Conservation (phyloP, 805 yeast species). For the Tetrapisispora namnaoensis region DNA sequence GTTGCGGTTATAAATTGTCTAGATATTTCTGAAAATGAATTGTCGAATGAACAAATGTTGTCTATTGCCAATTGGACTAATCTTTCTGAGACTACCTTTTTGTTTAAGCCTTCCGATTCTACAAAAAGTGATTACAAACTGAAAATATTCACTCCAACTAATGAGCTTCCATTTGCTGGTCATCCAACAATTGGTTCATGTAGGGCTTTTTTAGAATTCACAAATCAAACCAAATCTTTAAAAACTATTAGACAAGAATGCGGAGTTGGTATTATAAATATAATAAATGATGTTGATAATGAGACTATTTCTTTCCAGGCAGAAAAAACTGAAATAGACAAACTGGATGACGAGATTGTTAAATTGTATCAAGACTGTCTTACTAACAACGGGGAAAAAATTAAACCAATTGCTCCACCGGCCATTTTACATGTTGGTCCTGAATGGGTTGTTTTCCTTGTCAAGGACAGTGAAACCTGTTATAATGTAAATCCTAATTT, state of each 20-base stretch:
- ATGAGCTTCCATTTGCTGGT: constrained; percentile 53
- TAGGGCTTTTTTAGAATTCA: constrained; percentile 35
- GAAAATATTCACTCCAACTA: constrained; percentile 39
- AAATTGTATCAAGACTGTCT: constrained; percentile 5
- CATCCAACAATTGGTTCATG: constrained; percentile 53
- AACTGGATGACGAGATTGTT: constrained; percentile 6
- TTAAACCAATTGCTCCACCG: constrained; percentile 15
- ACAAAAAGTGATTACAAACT: constrained; percentile 37
- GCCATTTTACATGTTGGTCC: constrained; percentile 37
- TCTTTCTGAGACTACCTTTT: constrained; percentile 48
- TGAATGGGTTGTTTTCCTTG: constrained; percentile 34
- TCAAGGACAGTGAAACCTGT: constrained; percentile 28
- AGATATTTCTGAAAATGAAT: constrained; percentile 10
- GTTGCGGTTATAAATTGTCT: constrained; percentile 37
- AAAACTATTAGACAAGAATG: constrained; percentile 36
- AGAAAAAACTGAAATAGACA: constrained; percentile 8
- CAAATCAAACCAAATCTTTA: constrained; percentile 15
- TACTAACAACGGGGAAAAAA: constrained; percentile 5
- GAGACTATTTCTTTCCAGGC: constrained; percentile 25
- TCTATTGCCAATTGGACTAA: constrained; percentile 50
- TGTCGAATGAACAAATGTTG: constrained; percentile 36
- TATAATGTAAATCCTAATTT: constrained; percentile 28
- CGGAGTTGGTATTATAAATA: constrained; percentile 34
- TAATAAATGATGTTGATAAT: constrained; percentile 19
- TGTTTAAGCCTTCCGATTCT: constrained; percentile 32